These are phyloP conservation scores for Mucor irregularis DNA, from an alignment of 371 early-diverging fungal species.

Conservation along the genomic window DNA sequence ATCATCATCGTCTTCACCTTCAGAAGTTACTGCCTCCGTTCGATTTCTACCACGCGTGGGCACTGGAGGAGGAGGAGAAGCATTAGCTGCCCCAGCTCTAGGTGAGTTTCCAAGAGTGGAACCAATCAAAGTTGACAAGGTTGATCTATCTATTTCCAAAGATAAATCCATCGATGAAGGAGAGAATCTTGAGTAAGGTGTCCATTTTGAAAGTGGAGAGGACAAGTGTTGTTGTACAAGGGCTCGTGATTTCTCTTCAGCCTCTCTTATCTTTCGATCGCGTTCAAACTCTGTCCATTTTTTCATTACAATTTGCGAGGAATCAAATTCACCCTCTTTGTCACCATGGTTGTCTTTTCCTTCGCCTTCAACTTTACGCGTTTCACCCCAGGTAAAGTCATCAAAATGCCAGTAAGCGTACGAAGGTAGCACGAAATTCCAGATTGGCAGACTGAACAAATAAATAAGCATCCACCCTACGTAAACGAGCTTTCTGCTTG, in stretches of 20 bases:
- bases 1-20: not conserved
- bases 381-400: constrained; percentile 98
- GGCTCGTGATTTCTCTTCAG: constrained; percentile 9
- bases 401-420: constrained; percentile 99
- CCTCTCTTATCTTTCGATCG: constrained; percentile 35
- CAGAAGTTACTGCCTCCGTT: not conserved
- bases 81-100: not conserved
- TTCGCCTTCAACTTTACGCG: constrained; percentile 84
- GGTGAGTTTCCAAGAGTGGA: constrained; percentile 14
- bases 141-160: constrained; percentile 22
- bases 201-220: constrained; percentile 19
- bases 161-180: constrained; percentile 10
- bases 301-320: constrained; percentile 56
- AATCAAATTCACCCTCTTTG: constrained; percentile 78
- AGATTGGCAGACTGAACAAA: constrained; percentile 92
- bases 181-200: constrained; percentile 8
- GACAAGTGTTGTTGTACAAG: constrained; percentile 11
- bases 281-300: constrained; percentile 72
- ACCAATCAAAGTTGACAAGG: constrained; percentile 22
- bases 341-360: constrained; percentile 65
- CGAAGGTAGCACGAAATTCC: constrained; percentile 94
- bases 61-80: constrained; percentile 1
- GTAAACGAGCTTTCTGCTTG: constrained; percentile 88
- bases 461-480: constrained; percentile 97
- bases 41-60: not conserved